Evolutionary conservation across 345 rosid genomes (phyloP).

Genomic region (Hypericum perforatum): DNA sequence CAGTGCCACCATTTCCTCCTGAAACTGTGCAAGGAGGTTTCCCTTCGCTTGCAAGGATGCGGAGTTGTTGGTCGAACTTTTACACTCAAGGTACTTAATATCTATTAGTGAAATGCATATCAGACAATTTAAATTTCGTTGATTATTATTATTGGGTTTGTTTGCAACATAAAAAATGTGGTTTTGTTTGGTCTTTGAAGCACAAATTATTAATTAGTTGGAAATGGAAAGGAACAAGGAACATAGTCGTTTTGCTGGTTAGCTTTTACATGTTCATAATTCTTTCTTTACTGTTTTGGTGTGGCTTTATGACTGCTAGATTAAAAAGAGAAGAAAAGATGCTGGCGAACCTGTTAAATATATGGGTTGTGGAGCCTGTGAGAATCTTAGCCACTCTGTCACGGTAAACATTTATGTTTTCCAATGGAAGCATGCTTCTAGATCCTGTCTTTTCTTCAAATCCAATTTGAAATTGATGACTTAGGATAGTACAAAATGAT

Average conservation of each 20-base stretch:
- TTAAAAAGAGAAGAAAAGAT: slow-evolving; percentile 71
- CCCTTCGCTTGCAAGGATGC: slow-evolving; percentile 73
- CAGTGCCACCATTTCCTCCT: slow-evolving; percentile 63
- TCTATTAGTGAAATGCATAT: neutral
- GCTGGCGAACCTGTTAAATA: slow-evolving; percentile 79
- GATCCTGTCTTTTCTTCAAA: neutral
- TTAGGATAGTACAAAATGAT: slow-evolving; percentile 1
- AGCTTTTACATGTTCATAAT: too few species aligned
- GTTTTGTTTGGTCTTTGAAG: too few species aligned
- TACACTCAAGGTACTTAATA: slow-evolving; percentile 61
- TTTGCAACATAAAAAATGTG: too few species aligned
- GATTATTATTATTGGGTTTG: too few species aligned
- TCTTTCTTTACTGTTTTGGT: too few species aligned
- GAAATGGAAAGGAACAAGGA: too few species aligned
- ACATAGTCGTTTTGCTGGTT: too few species aligned
- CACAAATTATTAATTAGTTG: too few species aligned
- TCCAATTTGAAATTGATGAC: neutral
- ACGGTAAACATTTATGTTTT: slow-evolving; percentile 35
- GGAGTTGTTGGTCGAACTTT: slow-evolving; percentile 75
- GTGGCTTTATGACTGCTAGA: slow-evolving; percentile 23
- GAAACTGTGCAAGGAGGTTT: slow-evolving; percentile 84
- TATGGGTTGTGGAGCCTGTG: slow-evolving; percentile 90
- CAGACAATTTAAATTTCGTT: too few species aligned
- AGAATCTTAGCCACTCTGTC: slow-evolving; percentile 71
- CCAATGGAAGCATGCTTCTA: neutral